Percentiles rank a stretch among this genome's conserved stretches.
Evolutionary conservation across 306 rosid species (phyloP).

Genomic region (Herpetospermum pedunculosum): DNA sequence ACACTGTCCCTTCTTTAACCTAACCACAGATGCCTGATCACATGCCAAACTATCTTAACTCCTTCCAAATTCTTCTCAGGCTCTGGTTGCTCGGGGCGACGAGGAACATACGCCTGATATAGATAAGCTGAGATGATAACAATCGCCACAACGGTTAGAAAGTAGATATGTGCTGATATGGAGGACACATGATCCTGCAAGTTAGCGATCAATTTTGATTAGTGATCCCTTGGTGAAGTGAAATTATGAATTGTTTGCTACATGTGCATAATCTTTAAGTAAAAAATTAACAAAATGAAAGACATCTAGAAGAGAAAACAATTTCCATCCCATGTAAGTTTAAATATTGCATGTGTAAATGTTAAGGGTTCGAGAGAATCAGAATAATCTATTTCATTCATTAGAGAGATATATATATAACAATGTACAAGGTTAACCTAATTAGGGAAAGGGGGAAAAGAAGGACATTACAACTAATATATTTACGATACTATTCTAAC

Average conservation of each 20-base stretch:
- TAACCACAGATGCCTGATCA: conserved; percentile 64
- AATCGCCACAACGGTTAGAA: conserved; percentile 29
- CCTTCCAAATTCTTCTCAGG: conserved; percentile 11
- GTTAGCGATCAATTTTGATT: background rate
- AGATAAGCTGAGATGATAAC: conserved; percentile 21
- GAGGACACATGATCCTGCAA: conserved; percentile 33
- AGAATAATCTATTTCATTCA: no score
- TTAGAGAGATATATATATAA: no score
- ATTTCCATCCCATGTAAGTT: background rate
- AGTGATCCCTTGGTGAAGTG: background rate
- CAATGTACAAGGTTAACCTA: no score
- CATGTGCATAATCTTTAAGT: background rate
- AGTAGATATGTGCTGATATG: conserved; percentile 19
- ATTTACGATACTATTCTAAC: no score
- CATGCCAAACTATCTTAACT: conserved; percentile 44
- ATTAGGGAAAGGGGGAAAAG: no score
- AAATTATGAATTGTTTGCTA: background rate
- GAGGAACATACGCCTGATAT: conserved; percentile 7
- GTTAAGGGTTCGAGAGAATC: no score
- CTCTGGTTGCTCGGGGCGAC: background rate
- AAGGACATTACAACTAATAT: no score
- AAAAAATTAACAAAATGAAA: background rate
- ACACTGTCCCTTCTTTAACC: conserved; percentile 4
- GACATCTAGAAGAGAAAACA: background rate
- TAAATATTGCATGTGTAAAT: background rate